These are phyloP conservation scores for Pseudocercospora crystallina DNA, from an alignment of 2,329 filamentous ascomycete species.

Conservation along the genomic window DNA sequence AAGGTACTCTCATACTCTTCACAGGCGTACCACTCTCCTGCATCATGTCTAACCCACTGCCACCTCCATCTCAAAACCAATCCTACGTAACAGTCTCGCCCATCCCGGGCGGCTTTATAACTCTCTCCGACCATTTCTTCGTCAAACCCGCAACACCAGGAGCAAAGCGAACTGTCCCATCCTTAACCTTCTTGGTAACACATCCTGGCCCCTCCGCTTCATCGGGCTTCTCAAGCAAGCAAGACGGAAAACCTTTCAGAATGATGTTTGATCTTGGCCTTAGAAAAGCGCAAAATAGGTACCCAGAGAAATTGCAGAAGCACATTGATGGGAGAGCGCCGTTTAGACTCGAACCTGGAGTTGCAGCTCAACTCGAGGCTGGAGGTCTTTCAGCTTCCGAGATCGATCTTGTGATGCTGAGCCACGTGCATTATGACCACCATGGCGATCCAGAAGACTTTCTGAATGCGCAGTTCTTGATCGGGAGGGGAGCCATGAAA, in stretches of 20 bases:
- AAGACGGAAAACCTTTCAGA: conserved; percentile 30
- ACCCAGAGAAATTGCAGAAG: conserved; percentile 44
- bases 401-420: conserved; percentile 48
- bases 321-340: conserved; percentile 51
- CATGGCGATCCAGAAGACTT: conserved; percentile 58
- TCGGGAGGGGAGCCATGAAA: conserved; percentile 50
- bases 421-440: conserved; percentile 59
- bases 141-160: conserved; percentile 39
- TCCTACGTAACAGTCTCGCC: conserved; percentile 33
- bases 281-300: conserved; percentile 46
- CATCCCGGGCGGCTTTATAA: conserved; percentile 35
- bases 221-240: conserved; percentile 3
- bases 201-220: conserved; percentile 39
- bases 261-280: conserved; percentile 58
- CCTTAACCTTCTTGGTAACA: conserved; percentile 53
- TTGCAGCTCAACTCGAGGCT: conserved; percentile 38
- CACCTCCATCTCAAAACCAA: conserved; percentile 25
- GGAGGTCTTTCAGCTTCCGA: conserved; percentile 40
- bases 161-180: conserved; percentile 52
- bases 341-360: conserved; percentile 46
- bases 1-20: neutral
- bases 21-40: too few relatives aligned
- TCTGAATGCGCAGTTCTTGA: conserved; percentile 47
- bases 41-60: conserved; percentile 17
- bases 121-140: conserved; percentile 31